Evolutionary conservation across 108 stramenopile genomes (phyloP), one percentile per base, ranked within the genome.

Genomic region (Craspedostauros australis): DNA sequence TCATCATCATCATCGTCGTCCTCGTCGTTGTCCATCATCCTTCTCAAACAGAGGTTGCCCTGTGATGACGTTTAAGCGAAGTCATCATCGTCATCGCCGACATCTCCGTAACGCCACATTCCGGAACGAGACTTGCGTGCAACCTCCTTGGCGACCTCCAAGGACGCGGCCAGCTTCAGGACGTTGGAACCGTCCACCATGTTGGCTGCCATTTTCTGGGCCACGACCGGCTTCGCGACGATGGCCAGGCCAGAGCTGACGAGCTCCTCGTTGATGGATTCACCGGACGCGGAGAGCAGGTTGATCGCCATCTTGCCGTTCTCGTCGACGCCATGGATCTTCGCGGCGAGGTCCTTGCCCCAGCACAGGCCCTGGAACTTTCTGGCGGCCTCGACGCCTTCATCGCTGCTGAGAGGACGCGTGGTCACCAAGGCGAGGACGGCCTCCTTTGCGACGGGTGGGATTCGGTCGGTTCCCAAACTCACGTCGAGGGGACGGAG

Each of bases 61-160:
- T n/a, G n/a, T n/a, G n/a, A n/a, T n/a, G n/a, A n/a, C n/a, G n/a
- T n/a, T n/a, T n/a, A n/a, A n/a, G n/a, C n/a, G n/a, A n/a, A n/a
- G n/a, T 82, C 83, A 11, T 79, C 82, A 58, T 93, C 92, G 20
- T 93, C 92, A 55, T 93, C 92, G 30, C 85, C 83, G 41, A 93
- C 76, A 43, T 94, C 93, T 9, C 93, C 93, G 54, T 94, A 94
- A 24, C 80, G 69, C 93, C 93, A 94, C 77, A 94, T 91, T 14
- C 93, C 93, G 39, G 69, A 52, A 44, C 88, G 86, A 22, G 74
- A 60, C 22, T 62, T 70, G 38, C 88, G 78, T 11, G 93, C 88
- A 23, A 42, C 66, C 42, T 84, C 78, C 53, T 91, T 84, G 12
- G 84, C 73, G 18, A 51, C 74, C 34, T 70, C 66, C 43, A 94